Evolutionary conservation across 2,329 filamentous ascomycete genomes (phyloP).

Genomic region (Ascochyta viciae-villosae): DNA sequence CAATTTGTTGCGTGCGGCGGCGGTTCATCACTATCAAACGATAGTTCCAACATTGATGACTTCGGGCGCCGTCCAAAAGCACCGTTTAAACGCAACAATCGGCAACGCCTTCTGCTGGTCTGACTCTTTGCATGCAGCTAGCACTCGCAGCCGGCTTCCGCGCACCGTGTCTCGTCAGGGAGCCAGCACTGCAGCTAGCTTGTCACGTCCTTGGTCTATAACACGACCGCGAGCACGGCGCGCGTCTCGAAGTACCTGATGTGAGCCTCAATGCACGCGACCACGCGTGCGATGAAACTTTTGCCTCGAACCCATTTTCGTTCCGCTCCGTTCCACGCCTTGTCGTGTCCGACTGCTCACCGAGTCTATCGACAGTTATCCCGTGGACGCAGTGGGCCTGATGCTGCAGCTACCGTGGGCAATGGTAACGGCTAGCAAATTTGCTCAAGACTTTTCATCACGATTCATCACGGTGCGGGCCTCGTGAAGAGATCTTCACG

Average conservation of each 20-base stretch:
- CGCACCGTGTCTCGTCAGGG: slow-evolving; percentile 25
- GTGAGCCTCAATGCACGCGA: slow-evolving; percentile 40
- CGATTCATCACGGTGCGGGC: slow-evolving; percentile 27
- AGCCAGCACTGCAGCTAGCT: slow-evolving; percentile 19
- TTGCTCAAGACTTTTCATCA: slow-evolving; percentile 31
- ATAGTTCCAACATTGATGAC: slow-evolving; percentile 22
- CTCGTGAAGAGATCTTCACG: slow-evolving; percentile 11
- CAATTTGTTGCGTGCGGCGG: slow-evolving; percentile 34
- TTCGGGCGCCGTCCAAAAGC: slow-evolving; percentile 26
- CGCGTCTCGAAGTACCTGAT: slow-evolving; percentile 37
- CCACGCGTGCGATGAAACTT: slow-evolving; percentile 36
- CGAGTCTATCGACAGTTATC: slow-evolving; percentile 30
- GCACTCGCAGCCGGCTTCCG: slow-evolving; percentile 36
- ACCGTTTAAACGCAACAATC: slow-evolving; percentile 30
- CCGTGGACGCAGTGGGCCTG: slow-evolving; percentile 22
- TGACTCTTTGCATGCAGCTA: slow-evolving; percentile 38
- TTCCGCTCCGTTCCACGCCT: slow-evolving; percentile 34
- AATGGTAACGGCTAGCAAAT: slow-evolving; percentile 27
- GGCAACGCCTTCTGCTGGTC: slow-evolving; percentile 33
- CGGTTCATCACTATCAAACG: slow-evolving; percentile 31
- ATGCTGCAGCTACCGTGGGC: slow-evolving; percentile 13
- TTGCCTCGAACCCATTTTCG: slow-evolving; percentile 34
- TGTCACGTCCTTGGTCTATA: slow-evolving; percentile 32
- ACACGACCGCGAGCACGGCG: slow-evolving; percentile 41
- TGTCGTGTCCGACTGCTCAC: slow-evolving; percentile 24